Evolutionary conservation across 1,139 yeast species (phyloP), one percentile per base, ranked within the genome.

Genomic region (Wickerhamomyces sp.): DNA sequence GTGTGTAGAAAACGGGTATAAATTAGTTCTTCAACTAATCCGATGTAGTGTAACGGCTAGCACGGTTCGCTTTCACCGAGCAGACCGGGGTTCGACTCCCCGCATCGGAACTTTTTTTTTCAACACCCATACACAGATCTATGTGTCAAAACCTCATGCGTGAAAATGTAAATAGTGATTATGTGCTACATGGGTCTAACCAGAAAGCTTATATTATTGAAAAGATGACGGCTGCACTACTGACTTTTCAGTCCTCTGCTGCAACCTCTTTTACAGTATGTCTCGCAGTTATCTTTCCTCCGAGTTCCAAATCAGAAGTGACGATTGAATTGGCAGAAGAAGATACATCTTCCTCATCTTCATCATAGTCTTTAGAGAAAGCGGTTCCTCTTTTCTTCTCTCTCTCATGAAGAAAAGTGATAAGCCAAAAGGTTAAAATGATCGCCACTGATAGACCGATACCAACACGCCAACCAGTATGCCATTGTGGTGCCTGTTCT

Each of bases 41-140:
- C 84, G 84, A 78, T 79, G 75, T 79, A 76, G 85, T 79, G 84
- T 79, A 79, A 78, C 82, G 85, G 86, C 80, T 79, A 80, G 81
- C 85, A 80, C 84, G 82, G 84, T 78, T 75, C 84, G 82, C 84
- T 79, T 78, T 79, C 84, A 79, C 85, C 82, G 84, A 76, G 84
- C 84, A 79, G 73, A 76, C 81, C 85, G 80, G 84, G 84, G 85
- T 79, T 79, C 85, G 82, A 79, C 81, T 79, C 85, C 85, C 84
- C 80, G 84, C 75, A 78, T 78, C 84, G 85, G 84, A 79, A 76
- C 47, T 48, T 51, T 45, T 65, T 67, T 67, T 65, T 18, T 3
- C 23, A 18, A 18, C 23, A 18, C 23, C 23, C 23, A 5, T 4
- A 18, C 23, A 18, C 23, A n/a, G 4, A 18, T 18, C 23, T 18